A percentile compares a stretch with the other conserved stretches of the same genome.
Evolutionary conservation across 2,329 filamentous ascomycete genomes (phyloP).

Genomic region (Diaporthe ampelina): DNA sequence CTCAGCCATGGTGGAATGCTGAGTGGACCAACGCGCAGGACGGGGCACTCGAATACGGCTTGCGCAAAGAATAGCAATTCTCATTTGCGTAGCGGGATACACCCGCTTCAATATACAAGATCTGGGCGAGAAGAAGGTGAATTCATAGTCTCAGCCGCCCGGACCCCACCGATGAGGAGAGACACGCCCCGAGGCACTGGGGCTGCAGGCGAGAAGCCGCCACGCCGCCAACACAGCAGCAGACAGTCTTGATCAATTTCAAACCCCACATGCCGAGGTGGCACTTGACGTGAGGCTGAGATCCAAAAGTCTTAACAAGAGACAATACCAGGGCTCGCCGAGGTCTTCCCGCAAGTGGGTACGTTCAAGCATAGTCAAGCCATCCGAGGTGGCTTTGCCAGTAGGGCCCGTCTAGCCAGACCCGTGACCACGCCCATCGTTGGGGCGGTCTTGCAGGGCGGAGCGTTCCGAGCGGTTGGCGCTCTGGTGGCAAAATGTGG

Average conservation of each 20-base stretch:
- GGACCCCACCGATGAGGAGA: constrained; percentile 25
- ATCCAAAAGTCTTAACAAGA: background rate
- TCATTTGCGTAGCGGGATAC: constrained; percentile 16
- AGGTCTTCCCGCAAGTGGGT: background rate
- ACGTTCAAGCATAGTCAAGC: constrained; percentile 9
- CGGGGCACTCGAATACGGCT: constrained; percentile 9
- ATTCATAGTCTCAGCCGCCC: constrained; percentile 7
- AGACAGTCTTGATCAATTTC: background rate
- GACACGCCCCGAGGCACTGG: background rate
- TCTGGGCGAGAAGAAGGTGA: constrained; percentile 11
- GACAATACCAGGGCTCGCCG: background rate
- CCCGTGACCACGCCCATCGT: constrained; percentile 13
- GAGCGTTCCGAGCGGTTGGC: constrained; percentile 2
- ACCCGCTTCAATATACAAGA: background rate
- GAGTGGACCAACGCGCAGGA: constrained; percentile 12
- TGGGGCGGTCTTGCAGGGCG: constrained; percentile 24
- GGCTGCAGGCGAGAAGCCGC: constrained; percentile 12
- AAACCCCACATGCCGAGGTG: constrained; percentile 19
- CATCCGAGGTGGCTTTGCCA: constrained; percentile 22
- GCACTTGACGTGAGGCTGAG: constrained; percentile 13
- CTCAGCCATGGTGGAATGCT: constrained; percentile 6
- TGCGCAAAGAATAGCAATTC: constrained; percentile 12
- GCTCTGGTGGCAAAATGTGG: background rate
- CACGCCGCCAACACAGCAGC: background rate
- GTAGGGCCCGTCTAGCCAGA: constrained; percentile 3